phyloP scores from a whole-genome alignment of 1,139 yeast species.

The Pichia sp. region DNA sequence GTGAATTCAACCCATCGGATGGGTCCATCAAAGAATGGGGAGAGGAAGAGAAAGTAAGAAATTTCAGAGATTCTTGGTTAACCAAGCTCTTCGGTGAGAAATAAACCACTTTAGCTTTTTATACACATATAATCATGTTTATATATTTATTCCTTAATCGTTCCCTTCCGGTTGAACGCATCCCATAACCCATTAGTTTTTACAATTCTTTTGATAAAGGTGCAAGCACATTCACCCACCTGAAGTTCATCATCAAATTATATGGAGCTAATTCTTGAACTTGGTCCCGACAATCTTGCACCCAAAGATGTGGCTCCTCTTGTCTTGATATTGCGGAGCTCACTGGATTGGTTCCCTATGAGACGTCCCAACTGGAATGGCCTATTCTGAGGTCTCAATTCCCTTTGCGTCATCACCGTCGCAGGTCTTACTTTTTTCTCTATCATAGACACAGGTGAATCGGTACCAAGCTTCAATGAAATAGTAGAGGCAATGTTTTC shows the following conservation, averaged over 20 bases:
- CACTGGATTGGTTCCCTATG: background rate
- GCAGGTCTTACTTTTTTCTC: slow-evolving; percentile 5
- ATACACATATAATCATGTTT: background rate
- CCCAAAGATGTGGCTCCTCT: slow-evolving; percentile 17
- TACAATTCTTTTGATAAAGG: background rate
- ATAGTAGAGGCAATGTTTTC: slow-evolving; percentile 17
- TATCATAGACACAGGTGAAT: slow-evolving; percentile 11
- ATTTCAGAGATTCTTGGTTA: slow-evolving; percentile 37
- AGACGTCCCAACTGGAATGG: slow-evolving; percentile 1
- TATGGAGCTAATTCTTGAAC: slow-evolving; percentile 12
- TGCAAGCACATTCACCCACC: background rate
- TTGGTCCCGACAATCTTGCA: background rate
- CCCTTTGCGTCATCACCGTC: slow-evolving; percentile 16
- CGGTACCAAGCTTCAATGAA: slow-evolving; percentile 19
- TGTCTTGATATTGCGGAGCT: slow-evolving; percentile 2
- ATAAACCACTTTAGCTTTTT: slow-evolving; percentile 12
- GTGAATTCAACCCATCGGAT: slow-evolving; percentile 43
- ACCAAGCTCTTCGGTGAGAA: slow-evolving; percentile 43
- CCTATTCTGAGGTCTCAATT: background rate
- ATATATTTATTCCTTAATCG: background rate
- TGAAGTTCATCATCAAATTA: background rate
- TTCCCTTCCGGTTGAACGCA: background rate
- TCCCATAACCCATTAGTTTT: background rate
- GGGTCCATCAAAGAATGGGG: slow-evolving; percentile 44
- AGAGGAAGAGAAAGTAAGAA: slow-evolving; percentile 39